These are phyloP conservation scores for Metarhizium sp. DNA, from an alignment of 2,329 filamentous ascomycete species.

Conservation along the genomic window DNA sequence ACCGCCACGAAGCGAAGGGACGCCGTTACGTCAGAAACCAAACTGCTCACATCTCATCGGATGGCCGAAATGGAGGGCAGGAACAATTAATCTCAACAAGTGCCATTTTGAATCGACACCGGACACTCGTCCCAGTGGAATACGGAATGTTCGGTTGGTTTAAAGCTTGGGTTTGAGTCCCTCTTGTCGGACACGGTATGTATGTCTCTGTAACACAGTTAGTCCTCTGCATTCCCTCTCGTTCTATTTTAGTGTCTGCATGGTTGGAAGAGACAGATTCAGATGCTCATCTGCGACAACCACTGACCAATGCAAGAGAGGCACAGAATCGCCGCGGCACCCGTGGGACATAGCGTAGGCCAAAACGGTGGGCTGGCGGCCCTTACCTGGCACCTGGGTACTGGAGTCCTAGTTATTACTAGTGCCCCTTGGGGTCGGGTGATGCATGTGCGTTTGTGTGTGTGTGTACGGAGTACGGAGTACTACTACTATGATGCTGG, in stretches of 20 bases:
- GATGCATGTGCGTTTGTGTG: background rate
- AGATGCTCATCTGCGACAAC: background rate
- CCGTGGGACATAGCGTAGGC: background rate
- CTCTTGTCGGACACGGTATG: background rate
- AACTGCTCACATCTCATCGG: background rate
- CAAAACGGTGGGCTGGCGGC: conserved; percentile 4
- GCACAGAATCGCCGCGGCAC: background rate
- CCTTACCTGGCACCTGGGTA: background rate
- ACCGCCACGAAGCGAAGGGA: background rate
- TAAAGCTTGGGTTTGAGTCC: conserved; percentile 1
- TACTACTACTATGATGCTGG: no score
- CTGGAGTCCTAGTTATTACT: no score
- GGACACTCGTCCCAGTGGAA: background rate
- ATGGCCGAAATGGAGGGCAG: background rate
- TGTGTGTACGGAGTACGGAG: no score
- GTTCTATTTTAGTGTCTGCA: background rate
- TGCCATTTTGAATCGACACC: background rate
- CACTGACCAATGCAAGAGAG: background rate
- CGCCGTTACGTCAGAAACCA: no score
- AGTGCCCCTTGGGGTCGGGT: background rate
- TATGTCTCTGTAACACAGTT: background rate
- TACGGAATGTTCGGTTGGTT: background rate
- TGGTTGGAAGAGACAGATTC: background rate
- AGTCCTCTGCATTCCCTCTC: background rate
- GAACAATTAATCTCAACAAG: background rate